Conservation (phyloP, 768 basidiomycete species). For the Tephrocybe sp. region DNA sequence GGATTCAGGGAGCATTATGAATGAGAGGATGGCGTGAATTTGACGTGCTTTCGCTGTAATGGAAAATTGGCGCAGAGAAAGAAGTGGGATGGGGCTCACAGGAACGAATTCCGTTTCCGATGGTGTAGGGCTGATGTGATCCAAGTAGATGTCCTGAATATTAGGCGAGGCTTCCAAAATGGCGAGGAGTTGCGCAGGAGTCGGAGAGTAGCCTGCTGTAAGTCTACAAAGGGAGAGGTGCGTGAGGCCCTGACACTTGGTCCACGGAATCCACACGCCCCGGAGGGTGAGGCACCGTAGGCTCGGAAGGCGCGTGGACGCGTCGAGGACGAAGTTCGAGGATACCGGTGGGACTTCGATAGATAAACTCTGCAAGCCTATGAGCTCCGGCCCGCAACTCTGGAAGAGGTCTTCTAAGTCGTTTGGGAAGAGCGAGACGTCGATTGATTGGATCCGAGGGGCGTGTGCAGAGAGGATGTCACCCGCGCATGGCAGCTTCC, state of each 20-base stretch:
- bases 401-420: conserved; percentile 33
- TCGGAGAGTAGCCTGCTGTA: conserved; percentile 28
- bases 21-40: background rate
- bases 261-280: conserved; percentile 34
- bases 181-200: conserved; percentile 30
- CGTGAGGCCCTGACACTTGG: conserved; percentile 29
- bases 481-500: conserved; percentile 22
- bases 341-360: conserved; percentile 33
- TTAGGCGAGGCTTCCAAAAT: conserved; percentile 33
- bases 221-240: conserved; percentile 35
- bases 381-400: conserved; percentile 24
- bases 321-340: conserved; percentile 20
- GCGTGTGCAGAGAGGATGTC: conserved; percentile 26
- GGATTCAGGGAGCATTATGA: background rate
- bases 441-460: conserved; percentile 31
- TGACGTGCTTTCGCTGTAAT: background rate
- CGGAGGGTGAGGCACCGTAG: conserved; percentile 34
- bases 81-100: background rate
- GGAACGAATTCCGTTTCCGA: background rate
- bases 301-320: conserved; percentile 22
- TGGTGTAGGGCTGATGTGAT: conserved; percentile 23
- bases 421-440: conserved; percentile 35
- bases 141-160: conserved; percentile 32
- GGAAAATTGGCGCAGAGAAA: background rate
- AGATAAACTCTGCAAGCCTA: conserved; percentile 30